These are phyloP conservation scores for Actinomortierella wolfii DNA, from an alignment of 371 early-diverging fungal species.

Conservation along the genomic window DNA sequence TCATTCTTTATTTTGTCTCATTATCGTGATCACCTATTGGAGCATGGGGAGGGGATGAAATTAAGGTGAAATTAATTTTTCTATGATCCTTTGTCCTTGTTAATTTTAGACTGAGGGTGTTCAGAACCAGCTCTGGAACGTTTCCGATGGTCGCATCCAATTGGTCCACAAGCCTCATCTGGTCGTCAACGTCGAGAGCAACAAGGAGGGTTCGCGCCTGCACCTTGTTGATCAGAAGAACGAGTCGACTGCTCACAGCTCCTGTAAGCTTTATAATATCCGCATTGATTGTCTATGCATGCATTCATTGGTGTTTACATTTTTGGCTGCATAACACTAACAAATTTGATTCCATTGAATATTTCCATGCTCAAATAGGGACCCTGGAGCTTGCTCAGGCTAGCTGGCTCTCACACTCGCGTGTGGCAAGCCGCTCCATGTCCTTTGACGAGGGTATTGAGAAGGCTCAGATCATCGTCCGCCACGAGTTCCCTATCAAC, in stretches of 20 bases:
- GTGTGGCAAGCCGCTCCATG: constrained; percentile 14
- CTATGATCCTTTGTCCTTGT: background rate
- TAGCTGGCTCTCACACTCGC: constrained; percentile 16
- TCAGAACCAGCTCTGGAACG: constrained; percentile 40
- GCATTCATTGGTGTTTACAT: background rate
- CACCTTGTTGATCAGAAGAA: constrained; percentile 34
- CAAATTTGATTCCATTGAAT: background rate
- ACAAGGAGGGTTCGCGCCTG: constrained; percentile 37
- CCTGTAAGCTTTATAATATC: too few species aligned
- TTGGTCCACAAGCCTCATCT: constrained; percentile 24
- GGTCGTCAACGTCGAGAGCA: constrained; percentile 20
- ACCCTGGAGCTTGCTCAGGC: constrained; percentile 32
- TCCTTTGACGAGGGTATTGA: constrained; percentile 22
- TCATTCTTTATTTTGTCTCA: background rate
- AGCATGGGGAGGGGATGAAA: background rate
- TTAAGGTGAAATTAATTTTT: background rate
- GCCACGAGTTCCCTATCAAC: constrained; percentile 19
- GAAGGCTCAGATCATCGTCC: constrained; percentile 19
- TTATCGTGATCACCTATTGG: background rate
- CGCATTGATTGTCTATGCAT: too few species aligned
- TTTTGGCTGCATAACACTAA: background rate
- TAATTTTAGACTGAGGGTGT: constrained; percentile 24
- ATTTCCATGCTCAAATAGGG: constrained; percentile 7
- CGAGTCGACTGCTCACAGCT: constrained; percentile 10
- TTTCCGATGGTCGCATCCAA: constrained; percentile 34